Base-by-base conservation (phyloP, 331 rosid genomes). In the Prunus yedoensis region DNA sequence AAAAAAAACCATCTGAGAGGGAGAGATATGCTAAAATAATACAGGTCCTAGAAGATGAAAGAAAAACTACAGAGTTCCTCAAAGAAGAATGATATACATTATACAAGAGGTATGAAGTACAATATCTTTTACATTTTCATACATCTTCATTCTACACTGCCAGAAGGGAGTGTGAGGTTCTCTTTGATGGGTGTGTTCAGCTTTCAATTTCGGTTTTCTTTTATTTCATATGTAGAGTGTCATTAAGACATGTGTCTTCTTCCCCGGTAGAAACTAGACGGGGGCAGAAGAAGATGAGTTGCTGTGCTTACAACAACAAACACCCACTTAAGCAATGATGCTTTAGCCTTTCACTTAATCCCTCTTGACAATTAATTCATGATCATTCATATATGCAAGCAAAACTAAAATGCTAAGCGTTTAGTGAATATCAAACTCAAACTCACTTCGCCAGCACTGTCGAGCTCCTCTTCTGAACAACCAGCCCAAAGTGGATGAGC, bases 401-500 rank as follows among this genome's bases (percentile, higher is more conserved):
- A 62, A 72, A 17, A 56, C 66, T 9, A 15, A 4, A 69, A 70
- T 18, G 49, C 74, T n/a, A 38, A 45, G 53, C 21, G 2, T 57
- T 43, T n/a, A 25, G 0, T 9, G 14, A 13, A 57, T 8, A 14
- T 35, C 66, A 61, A 61, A 60, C 30, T 60, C 66, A 60, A 65
- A 88, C 98, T 83, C 78, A 95, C 99, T 81, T 95, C 99, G 78
- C 97, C 98, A 74, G 98, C 97, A 86, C 97, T 87, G 71, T 92
- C 99, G 32, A 95, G 91, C 83, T 92, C 99, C 82, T 95, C 98
- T 41, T 90, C 94, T 5, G 99, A 88, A 84, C 98, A 95, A 18
- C 95, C 95, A 21, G 97, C 79, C 99, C 99, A 92, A 60, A 95
- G 97, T 21, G 98, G 90, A 85, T 95, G 99, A 85, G 89, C 98